phyloP scores from a whole-genome alignment of 1,139 yeast species.

The Schwanniomyces etchellsii region DNA sequence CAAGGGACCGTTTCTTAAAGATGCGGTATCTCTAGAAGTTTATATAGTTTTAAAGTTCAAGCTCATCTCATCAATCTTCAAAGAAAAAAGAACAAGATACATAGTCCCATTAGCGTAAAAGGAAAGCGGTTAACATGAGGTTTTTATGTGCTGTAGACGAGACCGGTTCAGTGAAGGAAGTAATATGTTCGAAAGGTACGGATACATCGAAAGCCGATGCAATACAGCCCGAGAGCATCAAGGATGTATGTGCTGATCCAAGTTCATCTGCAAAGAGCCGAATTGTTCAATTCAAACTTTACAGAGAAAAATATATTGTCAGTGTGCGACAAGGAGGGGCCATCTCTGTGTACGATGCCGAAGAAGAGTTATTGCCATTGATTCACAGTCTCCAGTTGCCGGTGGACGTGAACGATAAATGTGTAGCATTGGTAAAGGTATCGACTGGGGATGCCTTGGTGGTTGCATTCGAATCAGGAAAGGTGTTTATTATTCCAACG shows the following conservation, averaged over 20 bases:
- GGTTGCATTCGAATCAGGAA: conserved; percentile 47
- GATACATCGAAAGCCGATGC: conserved; percentile 64
- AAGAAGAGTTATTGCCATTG: conserved; percentile 17
- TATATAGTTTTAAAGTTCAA: too few relatives aligned
- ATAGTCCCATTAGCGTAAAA: too few relatives aligned
- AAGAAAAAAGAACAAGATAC: too few relatives aligned
- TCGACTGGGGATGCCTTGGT: conserved; percentile 26
- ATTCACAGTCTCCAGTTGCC: conserved; percentile 23
- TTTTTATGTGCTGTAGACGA: conserved; percentile 51
- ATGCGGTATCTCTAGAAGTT: too few relatives aligned
- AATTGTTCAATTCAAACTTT: conserved; percentile 21
- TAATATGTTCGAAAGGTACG: conserved; percentile 53
- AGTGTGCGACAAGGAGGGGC: conserved; percentile 40
- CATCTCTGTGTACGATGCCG: conserved; percentile 31
- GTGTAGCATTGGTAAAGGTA: conserved; percentile 26
- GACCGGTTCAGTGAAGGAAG: conserved; percentile 52
- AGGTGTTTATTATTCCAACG: conserved; percentile 36
- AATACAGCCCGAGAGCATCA: conserved; percentile 46
- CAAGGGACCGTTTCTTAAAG: conserved; percentile 58
- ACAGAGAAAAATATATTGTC: conserved; percentile 29
- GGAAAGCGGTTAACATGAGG: conserved; percentile 45
- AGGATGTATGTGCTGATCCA: conserved; percentile 32
- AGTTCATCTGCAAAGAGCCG: conserved; percentile 18
- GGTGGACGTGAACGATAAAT: conserved; percentile 21
- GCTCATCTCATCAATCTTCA: too few relatives aligned